These are phyloP conservation scores for Candida albicans DNA, from an alignment of 1,139 yeast genomes.

Conservation along the genomic window DNA sequence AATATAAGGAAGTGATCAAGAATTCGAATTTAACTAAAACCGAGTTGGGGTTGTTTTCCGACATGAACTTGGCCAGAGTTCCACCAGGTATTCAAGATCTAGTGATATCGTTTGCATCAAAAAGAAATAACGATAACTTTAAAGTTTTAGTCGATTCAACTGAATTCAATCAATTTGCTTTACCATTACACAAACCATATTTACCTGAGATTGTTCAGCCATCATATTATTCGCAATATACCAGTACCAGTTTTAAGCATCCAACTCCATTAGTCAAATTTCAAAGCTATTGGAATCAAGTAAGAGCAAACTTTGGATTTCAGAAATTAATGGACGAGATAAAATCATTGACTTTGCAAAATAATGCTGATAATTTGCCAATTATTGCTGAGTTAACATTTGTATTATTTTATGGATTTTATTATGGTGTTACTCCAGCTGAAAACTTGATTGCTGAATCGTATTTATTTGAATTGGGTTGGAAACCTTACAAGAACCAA, in stretches of 20 bases:
- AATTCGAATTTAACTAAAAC: slow-evolving; percentile 32
- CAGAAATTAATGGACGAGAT: slow-evolving; percentile 36
- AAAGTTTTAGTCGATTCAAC: slow-evolving; percentile 27
- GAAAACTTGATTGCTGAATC: slow-evolving; percentile 50
- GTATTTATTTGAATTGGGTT: slow-evolving; percentile 40
- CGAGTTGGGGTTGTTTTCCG: slow-evolving; percentile 39
- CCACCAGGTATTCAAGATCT: slow-evolving; percentile 78
- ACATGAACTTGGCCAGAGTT: slow-evolving; percentile 44
- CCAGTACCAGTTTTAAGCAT: slow-evolving; percentile 28
- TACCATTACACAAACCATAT: slow-evolving; percentile 41
- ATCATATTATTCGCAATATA: slow-evolving; percentile 20
- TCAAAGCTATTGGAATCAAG: slow-evolving; percentile 49
- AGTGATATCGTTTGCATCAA: slow-evolving; percentile 50
- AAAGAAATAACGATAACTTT: slow-evolving; percentile 29
- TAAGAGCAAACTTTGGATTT: slow-evolving; percentile 43
- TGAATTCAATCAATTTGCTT: slow-evolving; percentile 29
- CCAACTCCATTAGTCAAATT: slow-evolving; percentile 41
- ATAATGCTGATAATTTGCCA: slow-evolving; percentile 18
- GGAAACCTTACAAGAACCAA: slow-evolving; percentile 41
- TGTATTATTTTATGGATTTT: slow-evolving; percentile 60
- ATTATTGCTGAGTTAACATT: slow-evolving; percentile 39
- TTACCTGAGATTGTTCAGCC: slow-evolving; percentile 35
- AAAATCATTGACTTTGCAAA: slow-evolving; percentile 23
- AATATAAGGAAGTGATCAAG: slow-evolving; percentile 25
- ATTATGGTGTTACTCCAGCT: slow-evolving; percentile 54